Evolutionary conservation across 345 rosid genomes (phyloP).

Genomic region (Erodium maritimum): DNA sequence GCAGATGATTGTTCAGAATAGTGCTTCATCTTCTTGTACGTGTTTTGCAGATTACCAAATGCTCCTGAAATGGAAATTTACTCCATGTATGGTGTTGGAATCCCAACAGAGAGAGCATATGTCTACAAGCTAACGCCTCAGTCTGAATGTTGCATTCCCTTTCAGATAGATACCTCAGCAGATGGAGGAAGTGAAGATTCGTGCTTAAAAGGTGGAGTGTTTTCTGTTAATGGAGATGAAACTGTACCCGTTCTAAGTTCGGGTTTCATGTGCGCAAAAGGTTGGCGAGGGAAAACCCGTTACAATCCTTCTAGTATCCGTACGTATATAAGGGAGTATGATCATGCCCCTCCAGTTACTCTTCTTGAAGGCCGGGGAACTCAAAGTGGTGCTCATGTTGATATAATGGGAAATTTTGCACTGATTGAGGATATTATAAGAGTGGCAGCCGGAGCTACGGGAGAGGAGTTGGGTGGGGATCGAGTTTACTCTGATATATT

Average conservation of each 20-base stretch:
- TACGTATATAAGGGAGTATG: conserved; percentile 44
- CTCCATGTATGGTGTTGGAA: conserved; percentile 64
- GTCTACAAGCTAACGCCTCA: conserved; percentile 40
- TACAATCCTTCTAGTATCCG: conserved; percentile 56
- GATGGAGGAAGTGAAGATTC: conserved; percentile 30
- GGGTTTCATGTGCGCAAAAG: conserved; percentile 68
- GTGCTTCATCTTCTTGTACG: not conserved
- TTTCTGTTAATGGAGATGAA: conserved; percentile 51
- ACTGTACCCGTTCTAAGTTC: conserved; percentile 62
- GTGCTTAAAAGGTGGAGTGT: conserved; percentile 56
- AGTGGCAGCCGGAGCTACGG: conserved; percentile 55
- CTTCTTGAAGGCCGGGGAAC: conserved; percentile 63
- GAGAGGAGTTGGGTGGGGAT: conserved; percentile 52
- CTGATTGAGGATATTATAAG: conserved; percentile 59
- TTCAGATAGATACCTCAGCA: conserved; percentile 57
- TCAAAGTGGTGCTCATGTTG: conserved; percentile 71
- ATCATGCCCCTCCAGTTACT: conserved; percentile 60
- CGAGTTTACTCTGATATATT: conserved; percentile 46
- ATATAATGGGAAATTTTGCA: conserved; percentile 71
- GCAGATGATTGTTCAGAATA: not conserved
- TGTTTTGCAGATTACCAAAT: conserved; percentile 44
- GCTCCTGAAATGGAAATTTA: conserved; percentile 70
- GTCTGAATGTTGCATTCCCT: conserved; percentile 51
- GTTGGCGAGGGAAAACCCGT: conserved; percentile 64
- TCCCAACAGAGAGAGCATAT: conserved; percentile 66